Base-by-base conservation (phyloP, 2,329 filamentous ascomycete genomes). In the Erysiphe neolycopersici region DNA sequence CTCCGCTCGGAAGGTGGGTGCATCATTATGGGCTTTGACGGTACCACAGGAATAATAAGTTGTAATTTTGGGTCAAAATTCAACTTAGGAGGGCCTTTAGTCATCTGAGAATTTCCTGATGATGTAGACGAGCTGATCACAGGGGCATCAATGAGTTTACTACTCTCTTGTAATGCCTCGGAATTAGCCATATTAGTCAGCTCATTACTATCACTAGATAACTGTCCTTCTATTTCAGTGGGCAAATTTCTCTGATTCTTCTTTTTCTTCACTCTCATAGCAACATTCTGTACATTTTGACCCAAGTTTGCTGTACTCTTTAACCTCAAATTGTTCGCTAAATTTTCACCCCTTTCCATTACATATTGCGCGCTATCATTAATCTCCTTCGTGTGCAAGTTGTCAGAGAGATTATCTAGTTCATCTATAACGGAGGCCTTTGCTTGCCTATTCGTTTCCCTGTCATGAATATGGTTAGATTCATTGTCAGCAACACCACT, bases 1-100 rank as follows among this genome's bases (percentile, higher is more conserved):
- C 77, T 77, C 29, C 74, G 66, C 50, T 68, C 67, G 4, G 60
- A 52, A 38, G 60, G 55, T 26, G 62, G 53, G 35, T 54, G 46
- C 42, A 53, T 48, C 36, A 52, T 44, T 45, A 59, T 50, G 29
- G 59, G 44, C 14, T 47, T 44, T 29, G 59, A 45, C 17, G 53
- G 42, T n/a, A 52, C 38, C 26, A 45, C 29, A 17, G 52, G 45
- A 31, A 46, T 48, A 9, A 44, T 42, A 38, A 49, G 46, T 13
- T 48, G 41, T 31, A 45, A 47, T 39, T 49, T 51, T 2, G 41
- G 42, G 30, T 46, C 45, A 19, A 14, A 39, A 16, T 33, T 19
- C 30, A 45, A 30, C 17, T 47, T 45, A 29, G 43, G 33, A 29
- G 41, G 16, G 4, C 38, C 33, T 41, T 48, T 49, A 18, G 40